phyloP scores from a whole-genome alignment of 78 protist genomes.

The Chrysochromulina tobinii region DNA sequence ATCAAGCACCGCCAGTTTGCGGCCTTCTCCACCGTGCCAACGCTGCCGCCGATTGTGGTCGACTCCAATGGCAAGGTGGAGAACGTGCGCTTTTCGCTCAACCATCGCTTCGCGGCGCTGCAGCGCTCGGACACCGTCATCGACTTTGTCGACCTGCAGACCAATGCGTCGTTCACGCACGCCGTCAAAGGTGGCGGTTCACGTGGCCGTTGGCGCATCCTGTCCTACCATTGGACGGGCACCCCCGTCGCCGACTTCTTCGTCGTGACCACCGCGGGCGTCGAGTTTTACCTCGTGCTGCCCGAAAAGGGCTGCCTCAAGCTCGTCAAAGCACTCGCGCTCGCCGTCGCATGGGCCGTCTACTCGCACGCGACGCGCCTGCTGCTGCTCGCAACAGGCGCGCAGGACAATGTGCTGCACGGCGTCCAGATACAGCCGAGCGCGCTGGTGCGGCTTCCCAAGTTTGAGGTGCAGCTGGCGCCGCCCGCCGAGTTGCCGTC shows the following conservation, averaged over 20 bases:
- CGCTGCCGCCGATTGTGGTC: background rate
- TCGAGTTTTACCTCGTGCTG: background rate
- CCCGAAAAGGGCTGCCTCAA: background rate
- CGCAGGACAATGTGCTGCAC: slow-evolving; percentile 2
- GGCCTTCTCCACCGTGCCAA: background rate
- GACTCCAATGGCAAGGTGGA: background rate
- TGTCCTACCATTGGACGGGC: background rate
- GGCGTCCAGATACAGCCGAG: background rate
- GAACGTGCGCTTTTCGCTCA: background rate
- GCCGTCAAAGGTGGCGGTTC: background rate
- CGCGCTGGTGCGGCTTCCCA: background rate
- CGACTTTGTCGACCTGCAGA: background rate
- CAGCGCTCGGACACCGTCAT: background rate
- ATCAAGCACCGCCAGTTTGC: background rate
- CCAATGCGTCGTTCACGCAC: too few species aligned
- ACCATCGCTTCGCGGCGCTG: background rate
- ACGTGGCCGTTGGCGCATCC: background rate
- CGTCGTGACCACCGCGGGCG: background rate
- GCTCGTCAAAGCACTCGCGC: background rate
- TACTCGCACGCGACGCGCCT: slow-evolving; percentile 24
- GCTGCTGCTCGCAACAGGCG: background rate
- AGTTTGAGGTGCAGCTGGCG: background rate
- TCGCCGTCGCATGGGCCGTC: background rate
- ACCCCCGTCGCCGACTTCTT: background rate
- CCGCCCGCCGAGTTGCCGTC: background rate